Evolutionary conservation across 495 filamentous ascomycete species (phyloP), one percentile per base, ranked within the genome.

Genomic region (Rusavskia elegans): DNA sequence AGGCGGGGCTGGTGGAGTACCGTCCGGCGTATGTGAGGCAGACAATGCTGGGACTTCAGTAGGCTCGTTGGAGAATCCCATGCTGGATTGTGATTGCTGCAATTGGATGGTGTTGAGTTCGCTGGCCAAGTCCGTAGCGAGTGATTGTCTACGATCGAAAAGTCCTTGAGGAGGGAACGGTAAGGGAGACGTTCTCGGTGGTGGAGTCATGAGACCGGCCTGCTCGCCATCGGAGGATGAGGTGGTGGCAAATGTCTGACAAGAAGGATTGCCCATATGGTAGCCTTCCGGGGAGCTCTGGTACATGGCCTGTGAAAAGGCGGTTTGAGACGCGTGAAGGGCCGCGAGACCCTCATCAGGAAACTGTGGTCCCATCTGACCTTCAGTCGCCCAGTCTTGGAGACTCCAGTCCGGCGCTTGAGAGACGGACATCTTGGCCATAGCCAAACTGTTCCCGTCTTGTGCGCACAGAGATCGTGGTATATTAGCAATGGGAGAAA

Each of bases 1-100:
- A 13, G 39, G 50, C 17, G 17, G 50, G 6, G 61, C 53, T 10
- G 60, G 53, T 23, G 56, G 59, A 11, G 58, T 53, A 7, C 59
- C 61, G 48, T 67, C 61, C 7, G 44, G 44, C 14, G 20, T 46
- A 29, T 30, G 44, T 13, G 44, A 46, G 0, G 23, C 10, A 9
- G 69, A 61, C 19, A 64, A 54, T 5, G 66, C 60, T 32, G 74
- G 62, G 17, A 69, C 64, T 54, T 66, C 67, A 7, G 66, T 68
- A 11, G 57, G 59, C 20, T 59, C 44, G 29, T 59, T 58, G 14
- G 54, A 55, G 38, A 64, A 61, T 14, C 51, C 51, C 11, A 56
- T 51, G 30, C 46, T 53, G 5, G 52, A 39, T 20, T 52, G 57
- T n/a, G 39, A 40, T 32, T 55, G 59, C 32, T 54, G 57, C 14